A percentile compares a stretch with the other conserved stretches of the same genome.
phyloP scores from a whole-genome alignment of 768 basidiomycete genomes.

The Rhodotorula toruloides region DNA sequence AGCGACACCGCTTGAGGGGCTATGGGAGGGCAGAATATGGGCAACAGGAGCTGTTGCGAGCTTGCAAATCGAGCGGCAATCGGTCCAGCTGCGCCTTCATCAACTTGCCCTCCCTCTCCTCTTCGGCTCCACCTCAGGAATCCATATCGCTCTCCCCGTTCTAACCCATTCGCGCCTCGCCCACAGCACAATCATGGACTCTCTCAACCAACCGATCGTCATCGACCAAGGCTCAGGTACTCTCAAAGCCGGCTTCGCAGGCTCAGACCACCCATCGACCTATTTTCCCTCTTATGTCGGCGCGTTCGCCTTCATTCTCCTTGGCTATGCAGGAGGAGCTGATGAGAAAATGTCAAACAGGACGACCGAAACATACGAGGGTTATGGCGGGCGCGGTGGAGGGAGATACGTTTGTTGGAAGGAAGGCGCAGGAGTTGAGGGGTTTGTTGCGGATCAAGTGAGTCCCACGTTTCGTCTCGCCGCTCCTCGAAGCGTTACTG shows the following conservation, averaged over 20 bases:
- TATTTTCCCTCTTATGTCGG: slow-evolving; percentile 83
- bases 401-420: slow-evolving; percentile 92
- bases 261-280: slow-evolving; percentile 97
- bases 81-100: too few species aligned
- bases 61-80: too few species aligned
- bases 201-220: slow-evolving; percentile 69
- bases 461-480: not conserved
- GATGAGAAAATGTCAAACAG: slow-evolving; percentile 58
- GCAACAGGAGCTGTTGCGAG: too few species aligned
- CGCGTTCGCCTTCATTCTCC: slow-evolving; percentile 41
- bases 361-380: slow-evolving; percentile 92
- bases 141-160: not conserved
- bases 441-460: slow-evolving; percentile 79
- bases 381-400: slow-evolving; percentile 97
- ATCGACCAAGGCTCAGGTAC: slow-evolving; percentile 81
- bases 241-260: slow-evolving; percentile 98
- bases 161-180: not conserved
- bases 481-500: too few species aligned
- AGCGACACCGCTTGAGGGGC: too few species aligned
- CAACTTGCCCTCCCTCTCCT: too few species aligned
- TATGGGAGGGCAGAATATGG: too few species aligned
- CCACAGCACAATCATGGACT: slow-evolving; percentile 10
- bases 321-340: not conserved
- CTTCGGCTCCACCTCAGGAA: not conserved
- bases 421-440: slow-evolving; percentile 88